phyloP scores from a whole-genome alignment of 345 rosid genomes.

The Lenwebbia sp. region DNA sequence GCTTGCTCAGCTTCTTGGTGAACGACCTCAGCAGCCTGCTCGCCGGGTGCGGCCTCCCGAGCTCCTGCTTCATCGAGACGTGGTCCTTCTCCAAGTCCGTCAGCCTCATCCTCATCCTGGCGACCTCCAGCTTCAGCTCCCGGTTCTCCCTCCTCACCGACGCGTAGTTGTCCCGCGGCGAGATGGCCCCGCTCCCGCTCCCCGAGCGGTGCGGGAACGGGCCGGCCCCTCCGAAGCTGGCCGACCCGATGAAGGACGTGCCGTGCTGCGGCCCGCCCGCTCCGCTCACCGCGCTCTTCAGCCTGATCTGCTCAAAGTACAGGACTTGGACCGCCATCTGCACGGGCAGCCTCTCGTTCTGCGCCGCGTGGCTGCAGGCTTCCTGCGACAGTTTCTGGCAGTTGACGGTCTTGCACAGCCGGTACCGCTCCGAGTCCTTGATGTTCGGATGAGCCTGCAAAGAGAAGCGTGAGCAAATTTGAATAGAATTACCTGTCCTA shows the following conservation, averaged over 20 bases:
- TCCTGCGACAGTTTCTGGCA: constrained; percentile 92
- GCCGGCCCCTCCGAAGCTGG: neutral
- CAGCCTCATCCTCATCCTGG: constrained; percentile 97
- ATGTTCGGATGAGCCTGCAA: constrained; percentile 78
- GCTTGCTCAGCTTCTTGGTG: constrained; percentile 62
- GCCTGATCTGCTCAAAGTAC: constrained; percentile 85
- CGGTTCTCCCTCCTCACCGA: constrained; percentile 95
- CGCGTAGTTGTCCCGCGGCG: constrained; percentile 95
- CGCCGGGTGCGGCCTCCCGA: constrained; percentile 64
- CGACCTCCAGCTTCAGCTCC: constrained; percentile 91
- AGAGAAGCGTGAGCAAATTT: neutral
- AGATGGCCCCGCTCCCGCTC: constrained; percentile 94
- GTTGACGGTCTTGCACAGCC: constrained; percentile 85
- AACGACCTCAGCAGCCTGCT: constrained; percentile 63
- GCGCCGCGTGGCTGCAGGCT: constrained; percentile 97
- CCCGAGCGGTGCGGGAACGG: constrained; percentile 81
- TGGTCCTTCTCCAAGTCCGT: constrained; percentile 92
- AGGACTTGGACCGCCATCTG: constrained; percentile 94
- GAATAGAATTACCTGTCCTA: neutral
- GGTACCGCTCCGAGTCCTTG: constrained; percentile 73
- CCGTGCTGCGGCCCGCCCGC: constrained; percentile 22
- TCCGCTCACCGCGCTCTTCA: constrained; percentile 79
- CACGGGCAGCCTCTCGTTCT: constrained; percentile 85
- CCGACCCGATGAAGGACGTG: constrained; percentile 37
- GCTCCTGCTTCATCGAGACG: constrained; percentile 78